These are phyloP conservation scores for Picochlorum sp. DNA, from an alignment of 139 green algal species.

Conservation along the genomic window DNA sequence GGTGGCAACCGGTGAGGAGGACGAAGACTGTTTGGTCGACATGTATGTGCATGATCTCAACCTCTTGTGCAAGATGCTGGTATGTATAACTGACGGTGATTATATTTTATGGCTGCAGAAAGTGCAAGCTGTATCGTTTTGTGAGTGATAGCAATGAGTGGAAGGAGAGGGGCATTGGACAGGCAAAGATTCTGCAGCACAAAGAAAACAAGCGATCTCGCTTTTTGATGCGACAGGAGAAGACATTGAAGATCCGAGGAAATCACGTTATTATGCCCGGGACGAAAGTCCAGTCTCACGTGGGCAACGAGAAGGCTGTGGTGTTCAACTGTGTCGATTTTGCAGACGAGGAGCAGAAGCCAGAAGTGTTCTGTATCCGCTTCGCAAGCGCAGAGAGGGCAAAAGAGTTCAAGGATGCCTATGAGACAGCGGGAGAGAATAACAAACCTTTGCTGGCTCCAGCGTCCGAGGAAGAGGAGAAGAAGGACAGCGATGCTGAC, in stretches of 20 bases:
- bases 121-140: conserved; percentile 97
- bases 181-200: conserved; percentile 85
- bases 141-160: conserved; percentile 84
- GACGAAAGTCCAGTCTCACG: conserved; percentile 87
- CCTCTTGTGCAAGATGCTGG: conserved; percentile 2
- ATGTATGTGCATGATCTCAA: conserved; percentile 49
- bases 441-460: neutral
- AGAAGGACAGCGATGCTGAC: conserved; percentile 15
- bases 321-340: conserved; percentile 94
- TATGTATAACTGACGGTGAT: conserved; percentile 11
- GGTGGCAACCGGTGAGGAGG: conserved; percentile 87
- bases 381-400: conserved; percentile 69
- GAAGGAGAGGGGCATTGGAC: conserved; percentile 95
- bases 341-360: conserved; percentile 77
- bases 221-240: conserved; percentile 94
- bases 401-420: conserved; percentile 71
- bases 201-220: conserved; percentile 85
- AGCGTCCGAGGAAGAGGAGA: neutral
- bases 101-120: conserved; percentile 56
- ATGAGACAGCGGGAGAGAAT: conserved; percentile 27
- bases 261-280: conserved; percentile 94
- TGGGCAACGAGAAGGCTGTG: conserved; percentile 92
- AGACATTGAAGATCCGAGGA: conserved; percentile 96
- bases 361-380: conserved; percentile 85
- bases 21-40: conserved; percentile 80